Conservation (phyloP, 2,329 filamentous ascomycete genomes). For the Fusarium albosuccineum region DNA sequence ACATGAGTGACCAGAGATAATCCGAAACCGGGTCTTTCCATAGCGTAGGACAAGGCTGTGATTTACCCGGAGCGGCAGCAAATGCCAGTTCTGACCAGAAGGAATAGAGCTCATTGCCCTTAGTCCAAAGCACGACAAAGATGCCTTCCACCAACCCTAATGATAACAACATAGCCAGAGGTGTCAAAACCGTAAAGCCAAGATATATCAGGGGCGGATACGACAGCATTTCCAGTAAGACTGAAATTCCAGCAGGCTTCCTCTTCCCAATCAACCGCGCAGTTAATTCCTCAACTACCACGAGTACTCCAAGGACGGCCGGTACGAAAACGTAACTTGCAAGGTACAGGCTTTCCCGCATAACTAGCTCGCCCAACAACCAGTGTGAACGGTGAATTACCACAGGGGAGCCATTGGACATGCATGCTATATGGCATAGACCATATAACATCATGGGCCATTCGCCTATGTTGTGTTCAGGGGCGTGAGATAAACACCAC, state of each 20-base stretch:
- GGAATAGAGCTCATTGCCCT: not conserved
- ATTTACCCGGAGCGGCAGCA: not conserved
- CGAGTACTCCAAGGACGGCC: not conserved
- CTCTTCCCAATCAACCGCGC: too few relatives aligned
- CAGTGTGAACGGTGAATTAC: not conserved
- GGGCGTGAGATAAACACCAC: not conserved
- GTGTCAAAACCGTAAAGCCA: not conserved
- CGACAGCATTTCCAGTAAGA: not conserved
- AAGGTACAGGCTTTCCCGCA: not conserved
- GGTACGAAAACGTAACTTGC: not conserved
- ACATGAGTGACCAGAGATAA: constrained; percentile 8
- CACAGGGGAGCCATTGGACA: not conserved
- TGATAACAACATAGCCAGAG: not conserved
- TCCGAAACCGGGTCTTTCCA: constrained; percentile 8
- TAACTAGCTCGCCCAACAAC: not conserved
- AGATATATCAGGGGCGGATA: not conserved
- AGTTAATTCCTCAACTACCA: not conserved
- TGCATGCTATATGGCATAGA: not conserved
- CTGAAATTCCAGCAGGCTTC: not conserved
- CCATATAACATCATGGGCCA: not conserved
- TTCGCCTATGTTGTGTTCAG: not conserved
- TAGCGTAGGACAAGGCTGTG: not conserved
- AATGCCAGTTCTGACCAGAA: not conserved
- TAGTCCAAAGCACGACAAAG: not conserved
- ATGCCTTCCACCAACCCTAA: not conserved